A percentile compares a stretch with the other conserved stretches of the same genome.
Evolutionary conservation across 208 protist genomes (phyloP).

Genomic region (Trypanosoma brucei): DNA sequence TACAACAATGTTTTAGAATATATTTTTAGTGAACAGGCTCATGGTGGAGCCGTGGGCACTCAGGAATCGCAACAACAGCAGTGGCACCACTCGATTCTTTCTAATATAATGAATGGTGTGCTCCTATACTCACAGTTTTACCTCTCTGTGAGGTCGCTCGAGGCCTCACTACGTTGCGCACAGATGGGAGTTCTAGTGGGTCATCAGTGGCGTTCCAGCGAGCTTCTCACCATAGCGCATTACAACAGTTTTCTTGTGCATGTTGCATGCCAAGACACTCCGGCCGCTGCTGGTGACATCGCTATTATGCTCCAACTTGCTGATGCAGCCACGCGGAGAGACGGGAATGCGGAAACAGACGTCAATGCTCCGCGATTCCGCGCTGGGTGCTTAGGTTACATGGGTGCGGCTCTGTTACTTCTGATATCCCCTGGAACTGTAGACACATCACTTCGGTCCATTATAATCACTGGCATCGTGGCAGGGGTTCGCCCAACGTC

Average conservation of each 20-base stretch:
- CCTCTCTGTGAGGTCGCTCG: slow-evolving; percentile 48
- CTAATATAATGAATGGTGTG: slow-evolving; percentile 73
- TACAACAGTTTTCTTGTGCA: slow-evolving; percentile 66
- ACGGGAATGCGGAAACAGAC: slow-evolving; percentile 5
- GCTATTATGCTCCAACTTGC: slow-evolving; percentile 74
- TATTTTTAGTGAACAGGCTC: slow-evolving; percentile 10
- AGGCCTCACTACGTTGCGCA: slow-evolving; percentile 54
- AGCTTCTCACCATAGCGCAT: slow-evolving; percentile 63
- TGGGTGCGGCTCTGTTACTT: slow-evolving; percentile 59
- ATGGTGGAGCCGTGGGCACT: background rate
- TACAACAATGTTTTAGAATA: slow-evolving; percentile 16
- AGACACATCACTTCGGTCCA: slow-evolving; percentile 44
- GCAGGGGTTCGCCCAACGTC: background rate
- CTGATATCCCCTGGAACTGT: slow-evolving; percentile 61
- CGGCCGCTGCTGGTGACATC: slow-evolving; percentile 70
- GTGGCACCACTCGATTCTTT: slow-evolving; percentile 38
- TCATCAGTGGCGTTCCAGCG: slow-evolving; percentile 66
- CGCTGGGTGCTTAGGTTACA: slow-evolving; percentile 46
- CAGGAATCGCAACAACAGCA: slow-evolving; percentile 14
- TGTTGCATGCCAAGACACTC: slow-evolving; percentile 34
- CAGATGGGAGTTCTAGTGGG: slow-evolving; percentile 64
- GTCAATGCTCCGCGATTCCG: slow-evolving; percentile 20
- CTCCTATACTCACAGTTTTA: slow-evolving; percentile 77
- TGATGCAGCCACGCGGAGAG: slow-evolving; percentile 17
- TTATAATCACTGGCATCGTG: slow-evolving; percentile 24